Evolutionary conservation across 2,329 filamentous ascomycete genomes (phyloP).

Genomic region (Capronia epimyces): DNA sequence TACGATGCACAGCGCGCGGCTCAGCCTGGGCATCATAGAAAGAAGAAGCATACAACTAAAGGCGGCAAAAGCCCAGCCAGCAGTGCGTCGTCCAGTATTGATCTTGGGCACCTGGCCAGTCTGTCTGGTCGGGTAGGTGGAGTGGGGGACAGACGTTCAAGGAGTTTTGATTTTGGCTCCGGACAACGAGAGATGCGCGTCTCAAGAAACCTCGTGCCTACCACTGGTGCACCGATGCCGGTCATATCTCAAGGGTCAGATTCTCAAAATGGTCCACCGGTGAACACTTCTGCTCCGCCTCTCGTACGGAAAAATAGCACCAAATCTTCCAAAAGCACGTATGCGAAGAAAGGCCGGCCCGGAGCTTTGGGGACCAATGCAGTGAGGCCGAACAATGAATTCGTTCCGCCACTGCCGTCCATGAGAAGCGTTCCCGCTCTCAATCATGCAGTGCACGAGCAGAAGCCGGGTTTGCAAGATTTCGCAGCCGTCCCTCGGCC

Average conservation of each 20-base stretch:
- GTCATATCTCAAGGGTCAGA: conserved; percentile 76
- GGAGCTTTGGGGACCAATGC: conserved; percentile 37
- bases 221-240: conserved; percentile 80
- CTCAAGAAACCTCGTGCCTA: conserved; percentile 1
- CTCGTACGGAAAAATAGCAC: conserved; percentile 40
- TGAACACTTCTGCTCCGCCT: conserved; percentile 29
- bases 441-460: conserved; percentile 46
- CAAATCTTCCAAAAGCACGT: conserved; percentile 39
- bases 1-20: conserved; percentile 34
- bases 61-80: conserved; percentile 62
- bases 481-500: conserved; percentile 43
- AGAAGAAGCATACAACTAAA: conserved; percentile 43
- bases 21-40: conserved; percentile 28
- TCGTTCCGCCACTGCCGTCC: conserved; percentile 20
- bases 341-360: conserved; percentile 35
- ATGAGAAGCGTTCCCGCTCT: conserved; percentile 25
- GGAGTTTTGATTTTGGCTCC: conserved; percentile 43
- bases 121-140: conserved; percentile 21
- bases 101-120: conserved; percentile 51
- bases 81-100: conserved; percentile 72
- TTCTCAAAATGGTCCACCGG: conserved; percentile 41
- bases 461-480: conserved; percentile 36
- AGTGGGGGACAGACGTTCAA: conserved; percentile 37
- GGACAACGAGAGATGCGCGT: conserved; percentile 29
- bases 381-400: conserved; percentile 31